These are phyloP conservation scores for Hypoxylon sp. DNA, from an alignment of 2,329 filamentous ascomycete species.

Conservation along the genomic window DNA sequence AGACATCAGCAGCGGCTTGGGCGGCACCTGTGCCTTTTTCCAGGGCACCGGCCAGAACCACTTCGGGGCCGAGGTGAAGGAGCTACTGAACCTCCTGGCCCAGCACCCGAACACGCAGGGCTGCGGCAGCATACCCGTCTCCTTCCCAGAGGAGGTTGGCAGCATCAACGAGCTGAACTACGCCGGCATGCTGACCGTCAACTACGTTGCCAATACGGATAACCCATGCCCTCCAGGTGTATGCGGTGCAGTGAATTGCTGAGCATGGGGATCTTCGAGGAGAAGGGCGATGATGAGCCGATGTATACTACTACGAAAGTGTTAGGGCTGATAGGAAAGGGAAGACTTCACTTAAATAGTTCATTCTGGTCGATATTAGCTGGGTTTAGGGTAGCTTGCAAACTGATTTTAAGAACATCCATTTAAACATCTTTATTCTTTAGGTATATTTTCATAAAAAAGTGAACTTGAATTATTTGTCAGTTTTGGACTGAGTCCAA, in stretches of 20 bases:
- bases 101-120: neutral
- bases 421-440: too few species aligned
- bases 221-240: constrained; percentile 10
- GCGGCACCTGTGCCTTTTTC: constrained; percentile 3
- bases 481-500: too few species aligned
- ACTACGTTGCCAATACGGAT: constrained; percentile 14
- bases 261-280: neutral
- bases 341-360: neutral
- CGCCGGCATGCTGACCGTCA: neutral
- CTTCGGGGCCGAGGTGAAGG: constrained; percentile 8
- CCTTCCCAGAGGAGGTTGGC: neutral
- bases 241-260: constrained; percentile 12
- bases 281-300: neutral
- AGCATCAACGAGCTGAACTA: neutral
- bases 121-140: constrained; percentile 7
- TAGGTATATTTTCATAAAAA: too few species aligned
- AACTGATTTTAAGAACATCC: too few species aligned
- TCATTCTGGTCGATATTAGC: neutral
- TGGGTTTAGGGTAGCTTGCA: too few species aligned
- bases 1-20: neutral
- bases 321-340: neutral
- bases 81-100: constrained; percentile 1
- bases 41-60: constrained; percentile 10
- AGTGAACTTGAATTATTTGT: too few species aligned
- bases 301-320: neutral